These are phyloP conservation scores for Begonia masoniana DNA, from an alignment of 306 rosid species.

Conservation along the genomic window DNA sequence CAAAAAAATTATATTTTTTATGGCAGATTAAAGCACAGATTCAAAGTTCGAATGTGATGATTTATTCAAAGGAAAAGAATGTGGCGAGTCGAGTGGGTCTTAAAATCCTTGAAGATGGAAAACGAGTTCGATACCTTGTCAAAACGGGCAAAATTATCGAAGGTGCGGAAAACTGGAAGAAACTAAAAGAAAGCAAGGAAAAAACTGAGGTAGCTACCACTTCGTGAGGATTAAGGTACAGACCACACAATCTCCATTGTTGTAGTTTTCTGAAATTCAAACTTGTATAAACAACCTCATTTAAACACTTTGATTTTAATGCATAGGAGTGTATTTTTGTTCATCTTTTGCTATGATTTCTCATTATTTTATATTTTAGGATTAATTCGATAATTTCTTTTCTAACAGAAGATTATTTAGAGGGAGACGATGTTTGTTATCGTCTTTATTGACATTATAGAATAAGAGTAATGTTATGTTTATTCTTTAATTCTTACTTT, in stretches of 20 bases:
- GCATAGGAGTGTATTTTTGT: too few species aligned
- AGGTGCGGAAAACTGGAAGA: conserved; percentile 60
- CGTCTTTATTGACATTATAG: too few species aligned
- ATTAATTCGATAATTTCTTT: too few species aligned
- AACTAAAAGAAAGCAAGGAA: conserved; percentile 40
- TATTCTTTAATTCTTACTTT: too few species aligned
- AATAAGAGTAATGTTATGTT: too few species aligned
- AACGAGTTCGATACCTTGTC: conserved; percentile 68
- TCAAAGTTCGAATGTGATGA: conserved; percentile 98
- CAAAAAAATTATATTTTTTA: neutral
- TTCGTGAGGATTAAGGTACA: conserved; percentile 7
- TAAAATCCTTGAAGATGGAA: conserved; percentile 67
- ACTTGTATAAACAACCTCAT: neutral
- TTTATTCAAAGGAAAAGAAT: conserved; percentile 76
- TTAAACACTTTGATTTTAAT: too few species aligned
- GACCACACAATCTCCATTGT: neutral
- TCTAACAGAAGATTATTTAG: too few species aligned
- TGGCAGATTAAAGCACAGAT: conserved; percentile 76
- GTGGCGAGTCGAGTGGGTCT: conserved; percentile 94
- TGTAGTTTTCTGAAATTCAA: conserved; percentile 9
- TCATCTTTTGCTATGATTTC: too few species aligned
- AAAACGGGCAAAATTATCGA: conserved; percentile 93
- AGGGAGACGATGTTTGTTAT: too few species aligned
- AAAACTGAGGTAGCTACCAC: conserved; percentile 53
- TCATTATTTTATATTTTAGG: too few species aligned